Conservation (phyloP, 192 early-diverging fungal species). For the Mortierella alpina region DNA sequence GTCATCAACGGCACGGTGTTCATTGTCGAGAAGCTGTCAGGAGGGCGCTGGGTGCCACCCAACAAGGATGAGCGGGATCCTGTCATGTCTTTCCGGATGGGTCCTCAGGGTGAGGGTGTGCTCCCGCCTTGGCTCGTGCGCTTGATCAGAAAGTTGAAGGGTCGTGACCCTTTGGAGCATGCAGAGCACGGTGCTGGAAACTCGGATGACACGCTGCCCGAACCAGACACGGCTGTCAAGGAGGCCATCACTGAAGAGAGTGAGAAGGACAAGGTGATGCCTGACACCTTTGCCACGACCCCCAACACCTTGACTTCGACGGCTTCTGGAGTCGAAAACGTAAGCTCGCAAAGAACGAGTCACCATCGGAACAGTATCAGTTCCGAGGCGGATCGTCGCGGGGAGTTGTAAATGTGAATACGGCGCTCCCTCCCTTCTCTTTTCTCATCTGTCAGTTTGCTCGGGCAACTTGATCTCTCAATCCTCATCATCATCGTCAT, state of each 20-base stretch:
- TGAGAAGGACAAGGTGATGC: slow-evolving; percentile 18
- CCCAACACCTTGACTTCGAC: slow-evolving; percentile 2
- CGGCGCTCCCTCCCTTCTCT: not conserved
- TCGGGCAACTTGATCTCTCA: not conserved
- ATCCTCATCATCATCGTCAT: not conserved
- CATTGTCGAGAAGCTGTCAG: slow-evolving; percentile 65
- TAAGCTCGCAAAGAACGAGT: slow-evolving; percentile 11
- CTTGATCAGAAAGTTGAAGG: slow-evolving; percentile 39
- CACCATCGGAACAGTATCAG: slow-evolving; percentile 36
- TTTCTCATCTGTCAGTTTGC: not conserved
- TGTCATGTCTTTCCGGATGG: slow-evolving; percentile 50
- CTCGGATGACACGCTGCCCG: slow-evolving; percentile 33
- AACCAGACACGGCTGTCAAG: not conserved
- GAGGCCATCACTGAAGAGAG: not conserved
- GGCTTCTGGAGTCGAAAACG: slow-evolving; percentile 17
- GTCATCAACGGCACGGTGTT: slow-evolving; percentile 74
- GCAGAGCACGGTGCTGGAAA: slow-evolving; percentile 23
- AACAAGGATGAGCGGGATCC: slow-evolving; percentile 49
- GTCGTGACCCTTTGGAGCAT: slow-evolving; percentile 33
- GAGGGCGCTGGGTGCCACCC: slow-evolving; percentile 63
- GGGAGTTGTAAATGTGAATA: not conserved
- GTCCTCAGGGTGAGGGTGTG: slow-evolving; percentile 48
- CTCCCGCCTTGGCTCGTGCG: slow-evolving; percentile 48
- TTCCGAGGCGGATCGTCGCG: slow-evolving; percentile 4
- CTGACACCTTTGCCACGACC: slow-evolving; percentile 4